These are phyloP conservation scores for Chaetoceros muelleri DNA, from an alignment of 108 stramenopile species.

Conservation along the genomic window DNA sequence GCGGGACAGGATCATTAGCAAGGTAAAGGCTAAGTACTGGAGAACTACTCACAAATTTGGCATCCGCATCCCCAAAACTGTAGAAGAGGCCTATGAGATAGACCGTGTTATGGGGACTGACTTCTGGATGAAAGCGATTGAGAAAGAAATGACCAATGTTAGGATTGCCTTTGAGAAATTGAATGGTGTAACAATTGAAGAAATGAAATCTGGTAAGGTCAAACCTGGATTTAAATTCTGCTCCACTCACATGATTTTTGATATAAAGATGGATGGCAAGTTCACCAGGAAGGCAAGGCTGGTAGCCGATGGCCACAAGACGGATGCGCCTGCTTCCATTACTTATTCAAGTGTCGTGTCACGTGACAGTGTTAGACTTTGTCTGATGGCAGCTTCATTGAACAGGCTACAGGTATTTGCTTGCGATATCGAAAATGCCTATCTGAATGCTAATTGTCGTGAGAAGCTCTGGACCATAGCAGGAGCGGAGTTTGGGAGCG, in stretches of 20 bases:
- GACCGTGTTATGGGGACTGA: too few relatives aligned
- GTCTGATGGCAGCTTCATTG: constrained; percentile 10
- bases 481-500: constrained; percentile 10
- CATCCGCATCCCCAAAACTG: constrained; percentile 8
- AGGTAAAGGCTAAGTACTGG: constrained; percentile 13
- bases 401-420: constrained; percentile 12
- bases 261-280: too few relatives aligned
- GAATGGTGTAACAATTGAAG: not conserved
- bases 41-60: too few relatives aligned
- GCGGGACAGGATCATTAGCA: too few relatives aligned
- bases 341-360: constrained; percentile 23
- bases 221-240: not conserved
- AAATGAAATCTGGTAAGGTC: not conserved
- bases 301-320: constrained; percentile 3
- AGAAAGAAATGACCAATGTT: not conserved
- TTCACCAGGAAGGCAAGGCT: too few relatives aligned
- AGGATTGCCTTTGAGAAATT: not conserved
- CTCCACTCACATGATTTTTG: not conserved
- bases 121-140: too few relatives aligned
- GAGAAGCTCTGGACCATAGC: constrained; percentile 16
- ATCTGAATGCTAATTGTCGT: constrained; percentile 12
- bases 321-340: constrained; percentile 8
- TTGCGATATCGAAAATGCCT: constrained; percentile 11
- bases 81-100: constrained; percentile 6
- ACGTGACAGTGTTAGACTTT: constrained; percentile 12